Evolutionary conservation across 2,329 filamentous ascomycete species (phyloP).

Genomic region (Nakataea oryzae): DNA sequence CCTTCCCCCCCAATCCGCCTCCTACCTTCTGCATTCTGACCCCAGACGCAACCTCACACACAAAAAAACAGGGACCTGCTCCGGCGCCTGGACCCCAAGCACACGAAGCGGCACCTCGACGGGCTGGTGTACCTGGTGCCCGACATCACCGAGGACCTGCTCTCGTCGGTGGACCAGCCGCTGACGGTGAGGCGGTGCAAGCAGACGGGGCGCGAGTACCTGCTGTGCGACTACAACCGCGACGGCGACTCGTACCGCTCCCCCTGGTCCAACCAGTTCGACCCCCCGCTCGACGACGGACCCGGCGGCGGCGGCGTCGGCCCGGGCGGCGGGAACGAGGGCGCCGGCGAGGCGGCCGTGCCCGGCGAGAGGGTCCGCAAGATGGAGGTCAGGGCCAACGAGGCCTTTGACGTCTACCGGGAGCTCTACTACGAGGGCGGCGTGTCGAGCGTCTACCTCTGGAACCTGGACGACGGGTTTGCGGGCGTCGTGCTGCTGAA

Average conservation of each 20-base stretch:
- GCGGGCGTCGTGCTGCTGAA: slow-evolving; percentile 92
- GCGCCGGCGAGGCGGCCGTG: slow-evolving; percentile 67
- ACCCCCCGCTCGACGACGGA: slow-evolving; percentile 68
- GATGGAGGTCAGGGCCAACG: slow-evolving; percentile 90
- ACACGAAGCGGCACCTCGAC: slow-evolving; percentile 80
- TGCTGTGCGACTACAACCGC: slow-evolving; percentile 99
- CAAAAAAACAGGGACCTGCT: slow-evolving; percentile 83
- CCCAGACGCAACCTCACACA: slow-evolving; percentile 6
- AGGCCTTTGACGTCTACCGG: slow-evolving; percentile 93
- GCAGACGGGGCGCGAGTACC: slow-evolving; percentile 85
- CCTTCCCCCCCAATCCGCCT: too few relatives aligned
- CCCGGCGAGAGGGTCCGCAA: slow-evolving; percentile 84
- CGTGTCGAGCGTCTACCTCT: slow-evolving; percentile 92
- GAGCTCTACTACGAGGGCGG: slow-evolving; percentile 97
- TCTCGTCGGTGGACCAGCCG: slow-evolving; percentile 94
- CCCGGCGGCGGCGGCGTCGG: slow-evolving; percentile 40
- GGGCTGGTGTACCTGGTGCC: slow-evolving; percentile 82
- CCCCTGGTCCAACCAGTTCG: slow-evolving; percentile 98
- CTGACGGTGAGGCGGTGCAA: slow-evolving; percentile 77
- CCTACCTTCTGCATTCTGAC: neutral
- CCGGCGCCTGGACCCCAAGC: slow-evolving; percentile 89
- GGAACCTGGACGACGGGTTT: slow-evolving; percentile 97
- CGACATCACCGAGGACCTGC: slow-evolving; percentile 90
- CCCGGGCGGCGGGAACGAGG: slow-evolving; percentile 41
- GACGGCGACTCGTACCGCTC: slow-evolving; percentile 96